Conservation (phyloP, 2,329 filamentous ascomycete species). For the Aspergillus sp. region DNA sequence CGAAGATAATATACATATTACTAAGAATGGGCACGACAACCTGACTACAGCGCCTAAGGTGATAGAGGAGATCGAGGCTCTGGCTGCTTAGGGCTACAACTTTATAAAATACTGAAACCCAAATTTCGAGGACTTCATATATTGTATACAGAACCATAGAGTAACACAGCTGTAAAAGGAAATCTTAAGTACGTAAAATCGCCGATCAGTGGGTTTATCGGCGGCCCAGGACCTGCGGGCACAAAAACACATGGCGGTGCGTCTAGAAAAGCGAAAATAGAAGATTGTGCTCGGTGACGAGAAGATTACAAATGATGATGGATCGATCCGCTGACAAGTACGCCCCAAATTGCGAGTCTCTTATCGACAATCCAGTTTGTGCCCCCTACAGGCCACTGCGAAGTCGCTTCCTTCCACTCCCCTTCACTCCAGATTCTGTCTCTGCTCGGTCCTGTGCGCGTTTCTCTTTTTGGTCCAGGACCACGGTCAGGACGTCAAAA, state of each 20-base stretch:
- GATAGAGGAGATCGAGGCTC: conserved; percentile 61
- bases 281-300: background rate
- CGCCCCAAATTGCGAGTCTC: background rate
- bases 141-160: background rate
- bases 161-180: background rate
- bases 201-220: background rate
- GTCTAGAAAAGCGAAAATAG: background rate
- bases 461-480: conserved; percentile 49
- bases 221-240: background rate
- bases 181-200: background rate
- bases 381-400: conserved; percentile 27
- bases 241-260: background rate
- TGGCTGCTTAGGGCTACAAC: conserved; percentile 25
- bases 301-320: background rate
- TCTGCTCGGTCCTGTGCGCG: conserved; percentile 36
- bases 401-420: conserved; percentile 42
- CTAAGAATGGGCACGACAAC: conserved; percentile 75
- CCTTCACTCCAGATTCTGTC: conserved; percentile 33
- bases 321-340: too few species aligned
- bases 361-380: background rate
- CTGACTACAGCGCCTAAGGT: conserved; percentile 78
- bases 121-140: background rate
- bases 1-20: conserved; percentile 86
- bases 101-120: background rate
- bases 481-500: conserved; percentile 77